Percentiles rank a stretch among this genome's conserved stretches.
These are phyloP conservation scores for Phlebiopsis gigantea DNA, from an alignment of 768 basidiomycete species.

Conservation along the genomic window DNA sequence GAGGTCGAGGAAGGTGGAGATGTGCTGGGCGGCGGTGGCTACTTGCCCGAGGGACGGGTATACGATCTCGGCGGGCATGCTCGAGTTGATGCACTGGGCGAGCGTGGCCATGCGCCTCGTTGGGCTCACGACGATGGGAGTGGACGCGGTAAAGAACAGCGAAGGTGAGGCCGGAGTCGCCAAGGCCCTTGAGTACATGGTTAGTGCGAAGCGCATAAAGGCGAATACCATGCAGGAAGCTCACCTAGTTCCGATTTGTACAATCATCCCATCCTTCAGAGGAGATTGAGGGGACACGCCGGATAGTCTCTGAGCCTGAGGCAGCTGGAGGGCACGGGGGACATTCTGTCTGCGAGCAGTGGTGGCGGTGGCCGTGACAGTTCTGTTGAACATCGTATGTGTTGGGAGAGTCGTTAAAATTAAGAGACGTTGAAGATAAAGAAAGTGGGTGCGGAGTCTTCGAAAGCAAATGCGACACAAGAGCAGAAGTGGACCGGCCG, in stretches of 20 bases:
- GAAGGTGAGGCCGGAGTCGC: constrained; percentile 1
- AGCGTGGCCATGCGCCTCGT: constrained; percentile 12
- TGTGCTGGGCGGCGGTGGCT: constrained; percentile 10
- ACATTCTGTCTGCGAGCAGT: constrained; percentile 1
- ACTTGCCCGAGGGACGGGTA: constrained; percentile 18
- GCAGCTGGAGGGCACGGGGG: constrained; percentile 3
- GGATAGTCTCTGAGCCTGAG: constrained; percentile 1
- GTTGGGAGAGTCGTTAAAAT: neutral
- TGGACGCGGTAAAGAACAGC: neutral
- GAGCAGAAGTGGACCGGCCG: constrained; percentile 8
- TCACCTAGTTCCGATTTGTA: constrained; percentile 6
- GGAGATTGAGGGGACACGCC: constrained; percentile 6
- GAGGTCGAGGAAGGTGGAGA: constrained; percentile 23
- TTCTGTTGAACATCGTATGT: constrained; percentile 6
- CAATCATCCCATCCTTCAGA: neutral
- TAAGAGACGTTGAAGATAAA: neutral
- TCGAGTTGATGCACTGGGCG: constrained; percentile 8
- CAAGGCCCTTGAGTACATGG: neutral
- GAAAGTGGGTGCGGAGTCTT: neutral
- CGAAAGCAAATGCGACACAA: neutral
- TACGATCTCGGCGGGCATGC: constrained; percentile 16
- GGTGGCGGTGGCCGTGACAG: neutral
- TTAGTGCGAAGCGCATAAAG: neutral
- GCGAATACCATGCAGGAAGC: neutral
- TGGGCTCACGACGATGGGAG: constrained; percentile 5